Conservation (phyloP, 1,139 yeast species). For the Hansenula lynferdii region DNA sequence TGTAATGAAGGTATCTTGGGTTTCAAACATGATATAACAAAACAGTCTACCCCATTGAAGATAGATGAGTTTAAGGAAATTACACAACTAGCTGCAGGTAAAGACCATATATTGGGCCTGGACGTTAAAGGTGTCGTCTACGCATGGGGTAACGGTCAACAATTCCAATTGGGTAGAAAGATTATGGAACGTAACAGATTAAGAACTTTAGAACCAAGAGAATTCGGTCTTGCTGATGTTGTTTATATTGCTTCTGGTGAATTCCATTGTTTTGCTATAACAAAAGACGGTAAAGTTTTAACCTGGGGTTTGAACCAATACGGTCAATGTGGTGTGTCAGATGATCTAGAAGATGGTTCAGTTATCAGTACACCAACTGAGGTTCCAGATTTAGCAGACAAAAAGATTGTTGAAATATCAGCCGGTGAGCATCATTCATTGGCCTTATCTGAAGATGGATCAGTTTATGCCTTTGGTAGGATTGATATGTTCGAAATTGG, state of each 20-base stretch:
- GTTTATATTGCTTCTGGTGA: conserved; percentile 89
- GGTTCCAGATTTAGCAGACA: conserved; percentile 53
- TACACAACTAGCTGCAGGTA: conserved; percentile 88
- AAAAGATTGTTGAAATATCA: conserved; percentile 56
- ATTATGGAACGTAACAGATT: conserved; percentile 72
- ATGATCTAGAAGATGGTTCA: conserved; percentile 73
- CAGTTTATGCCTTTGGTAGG: conserved; percentile 82
- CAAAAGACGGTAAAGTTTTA: conserved; percentile 60
- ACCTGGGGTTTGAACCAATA: conserved; percentile 97
- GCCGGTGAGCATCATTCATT: conserved; percentile 96
- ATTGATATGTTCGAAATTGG: conserved; percentile 93
- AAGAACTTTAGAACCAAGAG: conserved; percentile 68
- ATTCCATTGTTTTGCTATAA: conserved; percentile 92
- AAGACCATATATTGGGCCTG: conserved; percentile 83
- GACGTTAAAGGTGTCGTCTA: conserved; percentile 82
- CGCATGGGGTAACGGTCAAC: conserved; percentile 98
- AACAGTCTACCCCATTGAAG: conserved; percentile 65
- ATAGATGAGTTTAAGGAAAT: conserved; percentile 59
- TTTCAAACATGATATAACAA: conserved; percentile 57
- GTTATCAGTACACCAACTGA: conserved; percentile 73
- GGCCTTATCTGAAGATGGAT: conserved; percentile 68
- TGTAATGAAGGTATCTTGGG: conserved; percentile 91
- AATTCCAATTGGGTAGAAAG: conserved; percentile 83
- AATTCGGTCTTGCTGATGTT: conserved; percentile 72
- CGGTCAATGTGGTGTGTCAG: conserved; percentile 89